Evolutionary conservation across 1,284 basidiomycete genomes (phyloP), one percentile per base, ranked within the genome.

Genomic region (Dichomitus squalens): DNA sequence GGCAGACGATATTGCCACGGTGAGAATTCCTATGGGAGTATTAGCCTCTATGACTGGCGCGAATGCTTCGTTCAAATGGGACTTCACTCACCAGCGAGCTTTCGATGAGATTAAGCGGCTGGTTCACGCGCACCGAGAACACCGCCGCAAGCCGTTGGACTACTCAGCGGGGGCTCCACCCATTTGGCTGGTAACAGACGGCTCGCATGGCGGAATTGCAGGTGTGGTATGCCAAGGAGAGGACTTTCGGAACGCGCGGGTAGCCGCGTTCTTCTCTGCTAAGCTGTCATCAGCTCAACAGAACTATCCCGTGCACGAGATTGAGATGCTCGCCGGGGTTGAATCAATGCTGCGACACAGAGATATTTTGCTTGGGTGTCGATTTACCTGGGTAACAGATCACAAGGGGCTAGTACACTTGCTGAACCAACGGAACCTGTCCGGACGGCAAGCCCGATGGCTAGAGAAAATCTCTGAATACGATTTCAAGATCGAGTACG

Each of bases 261-360:
- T 70, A 4, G 58, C 65, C 1, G 65, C 61, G 1, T 70, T 72
- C 54, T 70, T 64, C 58, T 72, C 64, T 1, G 68, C 57, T 6
- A 75, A 75, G 49, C 66, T 73, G 18, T 67, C 63, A 7, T 48
- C 70, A 0, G 68, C 72, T 1, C 70, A 75, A 41, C 64, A 68
- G 47, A 74, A 68, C 38, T 70, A 70, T 38, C 58, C 67, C 8
- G 64, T 65, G 8, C 68, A 70, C 36, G 67, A 69, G 31, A 57
- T 66, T 16, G 70, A 73, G 49, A 49, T 72, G 44, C 55, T 74
- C 18, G 72, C 73, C 0, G 66, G 69, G 0, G 61, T 73, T 1
- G 69, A 73, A 54, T 65, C 69, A 0, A 51, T 75, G 58, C 67
- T 64, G 38, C 58, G 63, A 7, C 72, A 70, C 49, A 44, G 67